phyloP scores from a whole-genome alignment of 2,329 filamentous ascomycete species.

The Zymoseptoria passerinii region DNA sequence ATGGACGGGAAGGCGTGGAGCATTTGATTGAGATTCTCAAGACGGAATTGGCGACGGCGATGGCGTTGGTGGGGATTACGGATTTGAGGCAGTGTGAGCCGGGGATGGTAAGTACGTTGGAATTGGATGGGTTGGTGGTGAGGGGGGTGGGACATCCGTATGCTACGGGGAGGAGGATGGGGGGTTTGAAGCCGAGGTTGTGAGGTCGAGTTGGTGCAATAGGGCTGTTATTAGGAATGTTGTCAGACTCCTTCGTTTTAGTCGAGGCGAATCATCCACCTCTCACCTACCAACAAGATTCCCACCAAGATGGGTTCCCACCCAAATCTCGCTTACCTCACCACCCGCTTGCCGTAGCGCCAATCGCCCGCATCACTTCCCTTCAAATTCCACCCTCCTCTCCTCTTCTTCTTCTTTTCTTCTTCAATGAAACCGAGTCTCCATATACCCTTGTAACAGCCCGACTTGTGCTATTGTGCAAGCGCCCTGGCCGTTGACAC shows the following conservation, averaged over 20 bases:
- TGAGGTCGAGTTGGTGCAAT: not conserved
- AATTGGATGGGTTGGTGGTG: slow-evolving; percentile 44
- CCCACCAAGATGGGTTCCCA: not conserved
- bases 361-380: not conserved
- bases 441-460: not conserved
- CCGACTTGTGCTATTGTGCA: not conserved
- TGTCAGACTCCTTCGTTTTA: no score
- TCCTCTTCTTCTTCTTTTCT: not conserved
- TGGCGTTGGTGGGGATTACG: slow-evolving; percentile 56
- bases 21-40: slow-evolving; percentile 39
- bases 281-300: not conserved
- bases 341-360: no score
- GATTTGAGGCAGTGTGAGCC: slow-evolving; percentile 52
- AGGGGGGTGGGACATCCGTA: slow-evolving; percentile 20
- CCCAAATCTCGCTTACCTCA: not conserved
- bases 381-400: not conserved
- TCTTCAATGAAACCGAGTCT: not conserved
- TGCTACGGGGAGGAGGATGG: slow-evolving; percentile 16
- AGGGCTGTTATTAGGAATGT: not conserved
- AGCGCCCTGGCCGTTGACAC: not conserved
- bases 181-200: slow-evolving; percentile 4
- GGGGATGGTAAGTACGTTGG: slow-evolving; percentile 47
- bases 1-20: slow-evolving; percentile 48
- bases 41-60: slow-evolving; percentile 53
- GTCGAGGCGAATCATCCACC: no score